Percentiles rank a stretch among this genome's conserved stretches.
These are phyloP conservation scores for Symbiodinium natans DNA, from an alignment of 73 alveolate species.

Conservation along the genomic window DNA sequence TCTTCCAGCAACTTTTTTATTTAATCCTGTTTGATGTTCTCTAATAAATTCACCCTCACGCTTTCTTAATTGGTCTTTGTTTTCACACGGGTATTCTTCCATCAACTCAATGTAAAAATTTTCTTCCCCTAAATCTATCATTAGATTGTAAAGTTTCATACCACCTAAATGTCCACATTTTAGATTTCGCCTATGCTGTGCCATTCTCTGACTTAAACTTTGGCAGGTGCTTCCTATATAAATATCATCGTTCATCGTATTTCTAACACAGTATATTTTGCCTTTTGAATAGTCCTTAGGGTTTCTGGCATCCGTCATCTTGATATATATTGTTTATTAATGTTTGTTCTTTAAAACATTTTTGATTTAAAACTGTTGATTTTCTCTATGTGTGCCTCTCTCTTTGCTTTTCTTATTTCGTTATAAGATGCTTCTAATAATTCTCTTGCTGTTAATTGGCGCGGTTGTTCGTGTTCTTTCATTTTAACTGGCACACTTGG, in stretches of 20 bases:
- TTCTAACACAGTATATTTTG: conserved; percentile 1
- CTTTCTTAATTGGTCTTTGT: neutral
- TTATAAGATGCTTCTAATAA: neutral
- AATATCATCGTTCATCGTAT: neutral
- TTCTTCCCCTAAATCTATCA: neutral
- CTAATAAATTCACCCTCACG: neutral
- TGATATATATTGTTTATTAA: neutral
- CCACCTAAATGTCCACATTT: neutral
- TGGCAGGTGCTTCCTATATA: conserved; percentile 9
- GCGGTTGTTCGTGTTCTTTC: neutral
- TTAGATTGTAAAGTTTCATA: neutral
- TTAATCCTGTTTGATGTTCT: neutral
- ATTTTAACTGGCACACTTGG: neutral
- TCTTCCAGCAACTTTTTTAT: neutral
- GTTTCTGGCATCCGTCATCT: neutral
- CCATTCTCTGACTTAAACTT: conserved; percentile 4
- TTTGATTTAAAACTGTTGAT: neutral
- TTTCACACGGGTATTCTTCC: neutral
- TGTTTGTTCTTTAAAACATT: neutral
- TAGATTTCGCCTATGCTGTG: neutral
- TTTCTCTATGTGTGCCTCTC: neutral
- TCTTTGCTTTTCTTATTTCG: neutral
- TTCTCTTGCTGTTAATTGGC: neutral
- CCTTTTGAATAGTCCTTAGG: neutral
- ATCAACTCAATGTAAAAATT: neutral